Evolutionary conservation across 2,329 filamentous ascomycete species (phyloP), one percentile per base, ranked within the genome.

Genomic region (Pleurostoma richardsiae): DNA sequence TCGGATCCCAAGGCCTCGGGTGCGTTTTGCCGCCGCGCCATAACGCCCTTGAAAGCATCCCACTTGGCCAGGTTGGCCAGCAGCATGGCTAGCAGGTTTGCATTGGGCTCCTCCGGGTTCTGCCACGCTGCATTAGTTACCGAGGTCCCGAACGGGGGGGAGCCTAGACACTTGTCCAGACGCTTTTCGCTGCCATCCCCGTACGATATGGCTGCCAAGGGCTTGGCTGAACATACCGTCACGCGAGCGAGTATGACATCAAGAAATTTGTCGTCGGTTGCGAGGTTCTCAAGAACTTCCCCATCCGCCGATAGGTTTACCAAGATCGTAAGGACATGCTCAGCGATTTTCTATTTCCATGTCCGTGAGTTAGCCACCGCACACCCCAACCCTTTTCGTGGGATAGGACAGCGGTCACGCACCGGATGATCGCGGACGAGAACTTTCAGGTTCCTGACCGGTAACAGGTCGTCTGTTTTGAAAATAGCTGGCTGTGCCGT

Each of bases 31-130:
- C 85, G 86, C 46, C 86, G 73, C 4, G 75, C 73, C 8, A 92
- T 67, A 4, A 96, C 72, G 40, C 77, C 76, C 53, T 86, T 85
- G 47, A 96, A 67, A 5, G 75, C 76, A 55, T 92, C 83, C 51
- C 80, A 86, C 69, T 97, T 97, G 49, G 85, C 80, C 45, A 99
- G 74, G 61, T 99, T 99, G 64, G 94, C 90, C 28, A 97, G 77
- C 10, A 99, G 79, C 90, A 96, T 97, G 41, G 90, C 83, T 41
- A 95, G 71, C 39, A 94, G 78, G 60, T 96, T 87, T 44, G 89
- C 90, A 60, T 91, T 91, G 30, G 80, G 77, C 62, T 97, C 92
- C 44, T 85, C 82, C 4, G 80, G 72, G 56, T 82, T 78, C 60
- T 61, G 45, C 26, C 52, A 19, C 4, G 19, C 29, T 26, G 41